Conservation (phyloP, 257 asterid species). For the Voacanga thouarsii region DNA sequence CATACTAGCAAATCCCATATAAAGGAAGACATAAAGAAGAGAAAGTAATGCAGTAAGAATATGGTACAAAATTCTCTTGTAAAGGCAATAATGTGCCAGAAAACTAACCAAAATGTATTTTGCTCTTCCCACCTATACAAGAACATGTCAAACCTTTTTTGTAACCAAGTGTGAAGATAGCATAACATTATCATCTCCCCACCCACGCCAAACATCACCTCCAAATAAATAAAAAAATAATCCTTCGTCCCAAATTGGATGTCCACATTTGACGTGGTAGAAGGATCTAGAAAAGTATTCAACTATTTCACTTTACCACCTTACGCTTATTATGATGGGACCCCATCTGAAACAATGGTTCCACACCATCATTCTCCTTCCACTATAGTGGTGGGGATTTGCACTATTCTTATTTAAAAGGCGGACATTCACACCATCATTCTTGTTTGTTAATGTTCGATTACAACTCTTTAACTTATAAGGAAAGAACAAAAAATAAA, state of each 20-base stretch:
- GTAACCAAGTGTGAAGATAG: background rate
- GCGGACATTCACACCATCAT: background rate
- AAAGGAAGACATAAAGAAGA: background rate
- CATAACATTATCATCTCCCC: background rate
- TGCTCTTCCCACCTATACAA: background rate
- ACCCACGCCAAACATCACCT: background rate
- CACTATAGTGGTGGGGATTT: background rate
- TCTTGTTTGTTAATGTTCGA: too few species aligned
- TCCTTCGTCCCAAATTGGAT: background rate
- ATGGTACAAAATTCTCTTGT: background rate
- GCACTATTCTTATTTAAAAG: background rate
- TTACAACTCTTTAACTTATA: too few species aligned
- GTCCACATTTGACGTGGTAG: background rate
- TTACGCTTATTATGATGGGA: background rate
- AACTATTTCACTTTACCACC: background rate
- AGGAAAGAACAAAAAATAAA: too few species aligned
- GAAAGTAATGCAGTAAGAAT: background rate
- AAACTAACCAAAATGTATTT: background rate
- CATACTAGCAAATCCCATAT: too few species aligned
- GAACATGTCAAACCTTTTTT: background rate
- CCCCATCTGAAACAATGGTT: background rate
- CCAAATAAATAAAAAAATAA: background rate
- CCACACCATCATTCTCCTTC: background rate
- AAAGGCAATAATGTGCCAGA: background rate
- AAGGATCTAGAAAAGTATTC: background rate